phyloP scores from a whole-genome alignment of 106 monocot genomes.

The Dactylorhiza incarnata region DNA sequence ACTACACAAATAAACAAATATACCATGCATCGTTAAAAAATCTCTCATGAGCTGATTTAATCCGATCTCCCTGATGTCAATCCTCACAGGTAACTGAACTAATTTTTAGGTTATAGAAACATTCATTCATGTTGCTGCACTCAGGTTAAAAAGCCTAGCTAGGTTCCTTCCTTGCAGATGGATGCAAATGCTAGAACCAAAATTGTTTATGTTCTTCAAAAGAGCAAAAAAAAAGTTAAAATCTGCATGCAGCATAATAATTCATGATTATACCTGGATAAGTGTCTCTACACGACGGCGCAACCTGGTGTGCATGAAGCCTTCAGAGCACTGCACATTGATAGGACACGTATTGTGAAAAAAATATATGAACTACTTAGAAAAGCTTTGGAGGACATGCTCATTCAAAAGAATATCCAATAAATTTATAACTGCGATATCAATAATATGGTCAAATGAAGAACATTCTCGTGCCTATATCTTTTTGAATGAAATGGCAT shows the following conservation, averaged over 20 bases:
- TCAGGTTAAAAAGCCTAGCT: too few species aligned
- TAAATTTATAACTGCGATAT: not conserved
- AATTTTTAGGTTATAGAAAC: too few species aligned
- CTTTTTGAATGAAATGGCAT: not conserved
- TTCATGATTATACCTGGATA: slow-evolving; percentile 55
- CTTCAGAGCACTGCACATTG: slow-evolving; percentile 72
- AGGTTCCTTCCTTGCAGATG: too few species aligned
- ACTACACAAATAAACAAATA: too few species aligned
- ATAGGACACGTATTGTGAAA: not conserved
- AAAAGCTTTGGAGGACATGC: not conserved
- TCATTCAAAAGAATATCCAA: not conserved
- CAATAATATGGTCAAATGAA: not conserved
- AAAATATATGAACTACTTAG: not conserved
- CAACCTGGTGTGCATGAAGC: slow-evolving; percentile 98
- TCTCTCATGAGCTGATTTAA: too few species aligned
- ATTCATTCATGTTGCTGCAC: too few species aligned
- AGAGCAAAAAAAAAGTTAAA: not conserved
- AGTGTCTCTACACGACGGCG: slow-evolving; percentile 85
- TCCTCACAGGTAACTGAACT: too few species aligned
- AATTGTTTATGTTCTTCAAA: not conserved
- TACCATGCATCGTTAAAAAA: too few species aligned
- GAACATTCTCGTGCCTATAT: not conserved
- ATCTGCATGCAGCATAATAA: not conserved
- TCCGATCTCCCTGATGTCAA: too few species aligned
- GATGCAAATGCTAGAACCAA: not conserved